These are phyloP conservation scores for Aurinia saxatilis DNA, from an alignment of 345 rosid genomes.

Conservation along the genomic window DNA sequence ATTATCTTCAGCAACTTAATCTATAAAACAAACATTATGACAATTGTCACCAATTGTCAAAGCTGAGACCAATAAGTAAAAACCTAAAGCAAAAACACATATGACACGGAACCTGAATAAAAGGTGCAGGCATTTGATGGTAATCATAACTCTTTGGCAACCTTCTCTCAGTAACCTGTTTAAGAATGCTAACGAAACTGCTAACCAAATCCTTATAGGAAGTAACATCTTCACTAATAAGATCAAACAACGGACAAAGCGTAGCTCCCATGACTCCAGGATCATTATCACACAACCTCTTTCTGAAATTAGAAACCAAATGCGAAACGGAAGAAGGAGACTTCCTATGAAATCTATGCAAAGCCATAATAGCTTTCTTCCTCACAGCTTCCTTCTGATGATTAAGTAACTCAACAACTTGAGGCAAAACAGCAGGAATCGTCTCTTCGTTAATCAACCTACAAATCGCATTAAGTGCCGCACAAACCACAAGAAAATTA, in stretches of 20 bases:
- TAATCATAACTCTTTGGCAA: slow-evolving; percentile 92
- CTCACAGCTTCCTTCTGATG: slow-evolving; percentile 91
- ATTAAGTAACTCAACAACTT: slow-evolving; percentile 71
- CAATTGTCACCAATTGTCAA: neutral
- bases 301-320: slow-evolving; percentile 79
- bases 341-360: slow-evolving; percentile 81
- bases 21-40: slow-evolving; percentile 34
- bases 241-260: slow-evolving; percentile 89
- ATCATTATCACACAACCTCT: slow-evolving; percentile 90
- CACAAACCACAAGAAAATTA: slow-evolving; percentile 77
- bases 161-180: slow-evolving; percentile 86
- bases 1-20: slow-evolving; percentile 88
- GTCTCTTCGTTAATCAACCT: slow-evolving; percentile 96
- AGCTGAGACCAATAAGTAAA: neutral
- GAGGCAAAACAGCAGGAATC: slow-evolving; percentile 92
- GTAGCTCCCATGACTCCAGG: slow-evolving; percentile 99
- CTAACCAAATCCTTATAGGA: slow-evolving; percentile 79
- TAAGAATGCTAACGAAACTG: slow-evolving; percentile 92
- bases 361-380: slow-evolving; percentile 98
- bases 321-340: slow-evolving; percentile 91
- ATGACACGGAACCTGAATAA: slow-evolving; percentile 64
- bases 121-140: slow-evolving; percentile 99
- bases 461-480: slow-evolving; percentile 87
- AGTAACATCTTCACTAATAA: slow-evolving; percentile 55
- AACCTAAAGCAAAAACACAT: neutral